Percentiles rank a stretch among this genome's conserved stretches.
phyloP scores from a whole-genome alignment of 805 yeast species.

The Candida odintsovae region DNA sequence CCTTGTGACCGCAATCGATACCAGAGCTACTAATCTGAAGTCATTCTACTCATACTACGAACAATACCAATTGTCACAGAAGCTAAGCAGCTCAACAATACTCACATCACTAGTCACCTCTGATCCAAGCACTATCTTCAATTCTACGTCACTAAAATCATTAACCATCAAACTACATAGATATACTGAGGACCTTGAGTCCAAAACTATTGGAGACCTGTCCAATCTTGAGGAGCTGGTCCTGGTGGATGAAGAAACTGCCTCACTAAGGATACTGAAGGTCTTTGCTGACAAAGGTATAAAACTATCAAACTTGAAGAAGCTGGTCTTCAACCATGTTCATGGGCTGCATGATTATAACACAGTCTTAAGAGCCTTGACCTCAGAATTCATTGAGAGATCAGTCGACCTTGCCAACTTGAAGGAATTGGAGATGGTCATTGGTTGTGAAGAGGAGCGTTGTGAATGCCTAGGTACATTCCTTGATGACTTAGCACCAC shows the following conservation, averaged over 20 bases:
- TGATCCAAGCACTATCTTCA: slow-evolving; percentile 7
- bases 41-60: slow-evolving; percentile 9
- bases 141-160: slow-evolving; percentile 2
- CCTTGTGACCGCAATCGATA: slow-evolving; percentile 19
- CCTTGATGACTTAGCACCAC: slow-evolving; percentile 31
- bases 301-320: slow-evolving; percentile 21
- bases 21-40: slow-evolving; percentile 14
- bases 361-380: slow-evolving; percentile 27
- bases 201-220: background rate
- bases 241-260: slow-evolving; percentile 30
- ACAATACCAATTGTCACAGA: slow-evolving; percentile 7
- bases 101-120: slow-evolving; percentile 10
- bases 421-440: slow-evolving; percentile 40
- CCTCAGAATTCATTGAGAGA: slow-evolving; percentile 24
- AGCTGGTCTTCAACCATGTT: slow-evolving; percentile 36
- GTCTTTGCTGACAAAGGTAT: slow-evolving; percentile 16
- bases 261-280: slow-evolving; percentile 32
- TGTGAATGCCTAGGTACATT: slow-evolving; percentile 44
- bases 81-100: slow-evolving; percentile 1
- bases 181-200: slow-evolving; percentile 5
- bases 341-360: slow-evolving; percentile 41
- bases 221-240: slow-evolving; percentile 20
- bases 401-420: slow-evolving; percentile 27
- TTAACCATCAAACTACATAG: slow-evolving; percentile 9
- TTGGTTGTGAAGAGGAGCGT: slow-evolving; percentile 46